Evolutionary conservation across 139 green algal genomes (phyloP).

Genomic region (Chlorella sp.): DNA sequence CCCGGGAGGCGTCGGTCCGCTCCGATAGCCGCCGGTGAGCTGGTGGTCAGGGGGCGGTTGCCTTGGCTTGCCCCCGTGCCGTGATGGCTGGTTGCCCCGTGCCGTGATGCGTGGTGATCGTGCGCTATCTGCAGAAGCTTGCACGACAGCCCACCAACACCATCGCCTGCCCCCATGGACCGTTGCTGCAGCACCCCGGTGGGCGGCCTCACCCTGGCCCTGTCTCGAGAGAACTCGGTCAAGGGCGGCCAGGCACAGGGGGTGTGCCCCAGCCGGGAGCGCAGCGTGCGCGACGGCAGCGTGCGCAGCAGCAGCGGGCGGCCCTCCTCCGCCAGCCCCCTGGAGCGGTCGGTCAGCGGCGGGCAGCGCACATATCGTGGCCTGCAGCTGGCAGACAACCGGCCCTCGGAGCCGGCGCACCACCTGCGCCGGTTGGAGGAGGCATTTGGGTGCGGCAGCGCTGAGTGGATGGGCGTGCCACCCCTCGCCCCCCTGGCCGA

Average conservation of each 20-base stretch:
- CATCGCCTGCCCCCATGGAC: no score
- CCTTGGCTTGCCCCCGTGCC: no score
- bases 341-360: no score
- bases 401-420: neutral
- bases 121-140: no score
- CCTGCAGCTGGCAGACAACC: neutral
- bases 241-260: neutral
- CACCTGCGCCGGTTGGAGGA: neutral
- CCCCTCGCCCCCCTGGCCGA: no score
- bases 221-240: constrained; percentile 25
- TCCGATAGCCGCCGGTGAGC: no score
- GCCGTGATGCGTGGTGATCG: no score
- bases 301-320: constrained; percentile 10
- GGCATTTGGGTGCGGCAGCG: neutral
- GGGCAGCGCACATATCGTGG: neutral
- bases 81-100: no score
- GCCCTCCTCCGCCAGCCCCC: no score
- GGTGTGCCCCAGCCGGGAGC: neutral
- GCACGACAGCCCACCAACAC: no score
- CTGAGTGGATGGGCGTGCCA: neutral
- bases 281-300: neutral
- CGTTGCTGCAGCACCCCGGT: constrained; percentile 1
- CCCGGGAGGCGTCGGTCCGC: no score
- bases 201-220: constrained; percentile 24
- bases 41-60: no score